Conservation (phyloP, 2,329 filamentous ascomycete species). For the Magnaporthiopsis poae region DNA sequence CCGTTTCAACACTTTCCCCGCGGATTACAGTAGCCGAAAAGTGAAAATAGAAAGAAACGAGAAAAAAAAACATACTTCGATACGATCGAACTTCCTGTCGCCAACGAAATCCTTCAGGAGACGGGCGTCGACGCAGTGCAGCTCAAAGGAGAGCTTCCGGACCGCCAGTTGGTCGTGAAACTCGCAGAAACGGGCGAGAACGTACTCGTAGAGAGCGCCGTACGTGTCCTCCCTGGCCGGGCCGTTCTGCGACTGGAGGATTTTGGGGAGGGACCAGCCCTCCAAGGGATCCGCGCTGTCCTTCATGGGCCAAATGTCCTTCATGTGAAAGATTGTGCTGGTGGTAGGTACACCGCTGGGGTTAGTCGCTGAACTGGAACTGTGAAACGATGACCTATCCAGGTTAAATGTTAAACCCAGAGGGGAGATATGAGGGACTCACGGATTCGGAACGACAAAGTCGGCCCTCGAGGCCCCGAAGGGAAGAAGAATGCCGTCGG, state of each 20-base stretch:
- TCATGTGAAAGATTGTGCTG: no score
- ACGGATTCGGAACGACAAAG: neutral
- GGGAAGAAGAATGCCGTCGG: slow-evolving; percentile 17
- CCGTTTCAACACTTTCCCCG: neutral
- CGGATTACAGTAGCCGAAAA: no score
- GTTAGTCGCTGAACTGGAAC: no score
- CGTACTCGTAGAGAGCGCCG: neutral
- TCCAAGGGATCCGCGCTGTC: neutral
- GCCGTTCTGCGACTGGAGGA: neutral
- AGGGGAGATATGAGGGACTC: no score
- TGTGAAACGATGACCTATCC: no score
- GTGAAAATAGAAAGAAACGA: no score
- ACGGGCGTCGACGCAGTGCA: neutral
- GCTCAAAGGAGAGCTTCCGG: neutral
- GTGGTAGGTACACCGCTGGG: no score
- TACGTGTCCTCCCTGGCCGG: neutral
- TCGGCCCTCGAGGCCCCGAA: slow-evolving; percentile 12
- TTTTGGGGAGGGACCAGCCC: neutral
- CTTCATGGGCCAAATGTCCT: neutral
- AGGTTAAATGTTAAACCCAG: no score
- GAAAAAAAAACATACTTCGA: neutral
- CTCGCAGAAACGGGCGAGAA: neutral
- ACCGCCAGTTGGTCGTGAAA: neutral
- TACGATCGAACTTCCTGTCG: slow-evolving; percentile 1
- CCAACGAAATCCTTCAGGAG: neutral